Base-by-base conservation (phyloP, 2,329 filamentous ascomycete species). In the Penicillium sclerotiorum region DNA sequence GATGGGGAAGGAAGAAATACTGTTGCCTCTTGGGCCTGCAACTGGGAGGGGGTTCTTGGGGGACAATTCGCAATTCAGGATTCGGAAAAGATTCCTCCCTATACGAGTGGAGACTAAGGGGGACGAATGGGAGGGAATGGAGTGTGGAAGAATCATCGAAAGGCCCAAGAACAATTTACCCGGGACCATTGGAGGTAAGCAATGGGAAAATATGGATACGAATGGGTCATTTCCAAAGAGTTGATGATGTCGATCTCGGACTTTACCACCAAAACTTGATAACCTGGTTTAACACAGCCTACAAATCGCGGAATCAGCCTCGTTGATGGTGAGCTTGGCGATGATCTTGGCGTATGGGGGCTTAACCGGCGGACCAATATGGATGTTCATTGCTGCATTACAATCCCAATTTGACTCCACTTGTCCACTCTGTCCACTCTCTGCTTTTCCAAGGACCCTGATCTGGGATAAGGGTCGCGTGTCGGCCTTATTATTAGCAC, bases 391-490 rank as follows among this genome's bases (percentile, higher is more conserved):
- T n/a, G n/a, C n/a, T n/a, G n/a, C n/a, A n/a, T n/a, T n/a, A n/a
- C n/a, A n/a, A n/a, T n/a, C n/a, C n/a, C n/a, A n/a, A n/a, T n/a
- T n/a, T n/a, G n/a, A n/a, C n/a, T n/a, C n/a, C n/a, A n/a, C n/a
- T n/a, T n/a, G n/a, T n/a, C n/a, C n/a, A n/a, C n/a, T n/a, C n/a
- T n/a, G n/a, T n/a, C n/a, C n/a, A n/a, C n/a, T n/a, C n/a, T n/a
- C n/a, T 9, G 25, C 25, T 8, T 28, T 28, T 28, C 25, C 25
- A 28, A n/a, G 22, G 40, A 37, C 43, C 43, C 43, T 30, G 33
- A 20, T 6, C 25, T 37, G 35, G 43, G 43, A 21, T 36, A 38
- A 37, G 33, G 35, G 33, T 46, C 43, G 43, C 33, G 43, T 46
- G 43, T 43, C 25, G 20, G 11, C 23, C 33, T 38, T 22, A 39